These are phyloP conservation scores for Volvox africanus DNA, from an alignment of 139 green algal species.

Conservation along the genomic window DNA sequence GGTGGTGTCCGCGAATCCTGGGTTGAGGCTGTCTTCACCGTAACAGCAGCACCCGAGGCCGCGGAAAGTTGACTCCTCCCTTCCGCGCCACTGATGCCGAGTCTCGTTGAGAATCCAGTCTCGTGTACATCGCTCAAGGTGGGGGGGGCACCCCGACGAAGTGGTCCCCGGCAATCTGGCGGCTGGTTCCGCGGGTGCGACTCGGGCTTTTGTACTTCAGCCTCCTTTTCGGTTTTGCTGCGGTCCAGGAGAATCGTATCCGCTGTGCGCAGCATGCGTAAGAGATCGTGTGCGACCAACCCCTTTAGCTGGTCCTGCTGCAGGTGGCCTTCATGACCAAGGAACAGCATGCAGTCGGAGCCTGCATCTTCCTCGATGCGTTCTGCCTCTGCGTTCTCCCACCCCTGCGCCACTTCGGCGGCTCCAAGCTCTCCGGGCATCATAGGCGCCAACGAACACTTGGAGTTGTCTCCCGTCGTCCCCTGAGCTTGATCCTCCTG, in stretches of 20 bases:
- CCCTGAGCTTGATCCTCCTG: not conserved
- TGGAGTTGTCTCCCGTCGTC: not conserved
- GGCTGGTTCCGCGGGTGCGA: not conserved
- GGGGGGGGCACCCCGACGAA: not conserved
- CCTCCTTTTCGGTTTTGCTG: not conserved
- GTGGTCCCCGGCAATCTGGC: not conserved
- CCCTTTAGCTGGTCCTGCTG: not conserved
- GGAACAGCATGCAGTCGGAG: not conserved
- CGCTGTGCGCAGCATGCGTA: not conserved
- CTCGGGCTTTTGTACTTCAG: not conserved
- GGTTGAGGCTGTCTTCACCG: not conserved
- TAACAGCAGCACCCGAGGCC: not conserved
- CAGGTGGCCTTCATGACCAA: not conserved
- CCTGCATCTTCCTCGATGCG: not conserved
- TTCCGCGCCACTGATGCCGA: not conserved
- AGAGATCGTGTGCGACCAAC: not conserved
- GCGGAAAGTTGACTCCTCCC: not conserved
- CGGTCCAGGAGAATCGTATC: not conserved
- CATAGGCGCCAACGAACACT: not conserved
- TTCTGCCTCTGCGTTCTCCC: not conserved
- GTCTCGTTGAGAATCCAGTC: too few relatives aligned
- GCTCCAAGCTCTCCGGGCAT: not conserved
- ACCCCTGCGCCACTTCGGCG: not conserved
- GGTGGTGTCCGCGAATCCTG: too few relatives aligned
- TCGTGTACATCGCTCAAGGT: not conserved